Evolutionary conservation across 1,284 basidiomycete species (phyloP), one percentile per base, ranked within the genome.

Genomic region (Mycena citricolor): DNA sequence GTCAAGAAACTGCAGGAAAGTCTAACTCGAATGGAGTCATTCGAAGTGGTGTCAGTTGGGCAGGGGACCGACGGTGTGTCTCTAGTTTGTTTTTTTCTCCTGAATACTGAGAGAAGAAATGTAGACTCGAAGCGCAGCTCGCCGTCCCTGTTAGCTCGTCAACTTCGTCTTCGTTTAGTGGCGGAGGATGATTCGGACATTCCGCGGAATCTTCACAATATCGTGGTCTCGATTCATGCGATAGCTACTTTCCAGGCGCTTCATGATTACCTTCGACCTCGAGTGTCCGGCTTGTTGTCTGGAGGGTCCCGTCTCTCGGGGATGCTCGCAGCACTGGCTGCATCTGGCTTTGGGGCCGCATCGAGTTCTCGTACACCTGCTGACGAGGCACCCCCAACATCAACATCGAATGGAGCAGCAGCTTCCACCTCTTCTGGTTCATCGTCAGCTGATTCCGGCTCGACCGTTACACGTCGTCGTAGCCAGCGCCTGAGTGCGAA

Each of bases 201-300:
- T 20, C 92, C 94, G 6, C 82, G 86, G 42, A 86, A 80, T 57
- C 76, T 92, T 45, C 85, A 87, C 54, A 91, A 91, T 52, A 88
- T 97, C 55, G 89, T 92, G 34, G 90, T 97, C 25, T 97, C 93
- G 4, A 95, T 97, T 49, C 94, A 97, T 60, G 94, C 93, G 3
- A 95, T 97, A 47, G 94, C 94, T 0, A 95, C 93, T 0, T 92
- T 97, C 74, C 91, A 94, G 64, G 91, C 93, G 0, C 75, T 97
- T 23, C 91, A 95, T 58, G 93, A 95, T 63, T 97, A 97, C 62
- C 77, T 97, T 10, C 84, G 92, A 0, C 94, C 94, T 13, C 77
- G 92, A 7, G 84, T 97, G 17, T 76, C 90, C n/a, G 90, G 90
- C 6, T 65, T 87, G 5, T 65, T 83, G 35, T 75, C 76, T 6